Evolutionary conservation across 1,284 basidiomycete genomes (phyloP).

Genomic region (Chondrostereum purpureum): DNA sequence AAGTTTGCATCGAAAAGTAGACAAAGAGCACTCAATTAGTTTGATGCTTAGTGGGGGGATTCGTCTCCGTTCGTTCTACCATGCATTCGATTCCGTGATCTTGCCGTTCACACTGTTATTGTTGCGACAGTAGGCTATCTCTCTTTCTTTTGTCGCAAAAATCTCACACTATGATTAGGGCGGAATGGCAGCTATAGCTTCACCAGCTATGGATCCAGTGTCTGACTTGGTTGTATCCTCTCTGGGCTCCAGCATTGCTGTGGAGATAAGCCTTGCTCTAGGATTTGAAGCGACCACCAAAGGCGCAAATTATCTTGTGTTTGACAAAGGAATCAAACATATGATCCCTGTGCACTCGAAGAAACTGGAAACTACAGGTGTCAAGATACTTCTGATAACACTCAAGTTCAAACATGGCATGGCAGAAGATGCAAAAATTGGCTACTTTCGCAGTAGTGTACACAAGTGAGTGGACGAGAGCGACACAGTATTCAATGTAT

Average conservation of each 20-base stretch:
- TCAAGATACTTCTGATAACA: slow-evolving; percentile 53
- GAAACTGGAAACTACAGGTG: slow-evolving; percentile 48
- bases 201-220: slow-evolving; percentile 50
- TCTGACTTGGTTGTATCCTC: slow-evolving; percentile 44
- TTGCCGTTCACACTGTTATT: slow-evolving; percentile 55
- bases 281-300: slow-evolving; percentile 47
- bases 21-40: slow-evolving; percentile 6
- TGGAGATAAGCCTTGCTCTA: slow-evolving; percentile 47
- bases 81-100: slow-evolving; percentile 58
- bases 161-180: slow-evolving; percentile 34
- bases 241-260: slow-evolving; percentile 49
- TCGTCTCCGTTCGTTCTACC: slow-evolving; percentile 58
- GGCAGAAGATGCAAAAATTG: slow-evolving; percentile 52
- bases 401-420: slow-evolving; percentile 55
- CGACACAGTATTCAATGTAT: not conserved
- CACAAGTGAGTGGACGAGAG: slow-evolving; percentile 40
- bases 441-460: slow-evolving; percentile 54
- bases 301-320: slow-evolving; percentile 48
- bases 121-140: slow-evolving; percentile 46
- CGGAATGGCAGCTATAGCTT: slow-evolving; percentile 49
- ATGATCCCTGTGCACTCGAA: slow-evolving; percentile 46
- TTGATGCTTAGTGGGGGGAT: slow-evolving; percentile 49
- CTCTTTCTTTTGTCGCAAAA: too few species aligned
- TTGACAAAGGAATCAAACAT: slow-evolving; percentile 41
- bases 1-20: slow-evolving; percentile 17